Evolutionary conservation across 768 basidiomycete genomes (phyloP).

Genomic region (Suillus paluster): DNA sequence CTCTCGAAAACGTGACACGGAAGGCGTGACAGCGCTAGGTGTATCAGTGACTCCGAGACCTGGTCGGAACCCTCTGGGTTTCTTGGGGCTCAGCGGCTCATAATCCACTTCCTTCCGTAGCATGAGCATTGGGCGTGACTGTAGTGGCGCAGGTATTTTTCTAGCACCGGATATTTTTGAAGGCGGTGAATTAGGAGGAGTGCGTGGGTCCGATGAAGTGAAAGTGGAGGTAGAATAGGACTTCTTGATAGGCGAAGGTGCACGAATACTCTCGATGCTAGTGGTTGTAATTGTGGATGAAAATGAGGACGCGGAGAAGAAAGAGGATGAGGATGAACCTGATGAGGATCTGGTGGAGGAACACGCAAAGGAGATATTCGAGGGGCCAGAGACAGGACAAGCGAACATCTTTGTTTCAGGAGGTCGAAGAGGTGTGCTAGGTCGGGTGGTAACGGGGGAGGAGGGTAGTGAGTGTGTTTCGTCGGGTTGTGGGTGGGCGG

Average conservation of each 20-base stretch:
- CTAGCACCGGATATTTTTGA: constrained; percentile 29
- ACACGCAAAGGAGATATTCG: constrained; percentile 25
- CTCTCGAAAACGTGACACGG: constrained; percentile 15
- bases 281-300: constrained; percentile 38
- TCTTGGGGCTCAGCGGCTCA: constrained; percentile 73
- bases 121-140: constrained; percentile 63
- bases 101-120: constrained; percentile 75
- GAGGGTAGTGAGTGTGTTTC: constrained; percentile 39
- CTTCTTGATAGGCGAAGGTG: constrained; percentile 51
- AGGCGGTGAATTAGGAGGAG: constrained; percentile 30
- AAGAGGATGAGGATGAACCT: constrained; percentile 24
- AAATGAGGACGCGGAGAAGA: constrained; percentile 46
- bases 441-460: constrained; percentile 34
- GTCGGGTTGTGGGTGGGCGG: constrained; percentile 17
- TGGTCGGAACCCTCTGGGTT: constrained; percentile 37
- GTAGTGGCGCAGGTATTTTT: constrained; percentile 28
- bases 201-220: constrained; percentile 19
- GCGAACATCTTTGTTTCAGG: constrained; percentile 31
- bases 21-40: constrained; percentile 7
- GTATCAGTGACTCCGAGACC: constrained; percentile 36
- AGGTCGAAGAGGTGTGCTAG: constrained; percentile 16
- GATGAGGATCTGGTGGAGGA: constrained; percentile 28
- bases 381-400: constrained; percentile 21
- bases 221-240: constrained; percentile 24
- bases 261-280: constrained; percentile 28